Conservation (phyloP, 345 rosid species). For the Isatis tinctoria region DNA sequence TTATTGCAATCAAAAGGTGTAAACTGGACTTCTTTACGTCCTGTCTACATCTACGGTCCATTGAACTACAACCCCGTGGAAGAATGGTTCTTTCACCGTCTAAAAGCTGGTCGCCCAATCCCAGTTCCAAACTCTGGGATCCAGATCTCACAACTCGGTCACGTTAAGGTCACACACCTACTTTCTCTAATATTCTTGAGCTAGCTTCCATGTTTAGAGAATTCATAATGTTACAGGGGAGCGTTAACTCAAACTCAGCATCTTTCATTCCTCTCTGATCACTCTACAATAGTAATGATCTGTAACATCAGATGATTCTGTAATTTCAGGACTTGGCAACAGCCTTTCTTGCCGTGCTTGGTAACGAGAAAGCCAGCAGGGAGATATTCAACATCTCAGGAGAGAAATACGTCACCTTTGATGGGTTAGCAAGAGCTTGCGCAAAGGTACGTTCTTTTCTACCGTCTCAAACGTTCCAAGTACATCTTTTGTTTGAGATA, state of each 20-base stretch:
- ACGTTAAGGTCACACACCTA: constrained; percentile 69
- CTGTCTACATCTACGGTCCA: constrained; percentile 95
- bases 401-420: constrained; percentile 83
- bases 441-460: constrained; percentile 63
- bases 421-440: constrained; percentile 90
- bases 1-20: constrained; percentile 60
- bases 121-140: constrained; percentile 84
- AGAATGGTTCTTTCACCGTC: constrained; percentile 97
- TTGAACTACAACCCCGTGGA: constrained; percentile 97
- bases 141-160: constrained; percentile 89
- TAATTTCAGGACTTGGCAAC: constrained; percentile 75
- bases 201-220: neutral
- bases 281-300: neutral
- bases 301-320: constrained; percentile 12
- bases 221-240: neutral
- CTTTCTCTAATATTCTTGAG: neutral
- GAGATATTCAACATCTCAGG: constrained; percentile 93
- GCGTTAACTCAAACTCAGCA: neutral
- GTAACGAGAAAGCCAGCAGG: constrained; percentile 80
- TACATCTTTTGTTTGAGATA: neutral
- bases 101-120: constrained; percentile 92
- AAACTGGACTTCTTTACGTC: constrained; percentile 91
- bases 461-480: neutral
- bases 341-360: constrained; percentile 71
- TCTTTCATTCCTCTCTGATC: neutral